Evolutionary conservation across 257 asterid genomes (phyloP).

Genomic region (Solanum rostratum): DNA sequence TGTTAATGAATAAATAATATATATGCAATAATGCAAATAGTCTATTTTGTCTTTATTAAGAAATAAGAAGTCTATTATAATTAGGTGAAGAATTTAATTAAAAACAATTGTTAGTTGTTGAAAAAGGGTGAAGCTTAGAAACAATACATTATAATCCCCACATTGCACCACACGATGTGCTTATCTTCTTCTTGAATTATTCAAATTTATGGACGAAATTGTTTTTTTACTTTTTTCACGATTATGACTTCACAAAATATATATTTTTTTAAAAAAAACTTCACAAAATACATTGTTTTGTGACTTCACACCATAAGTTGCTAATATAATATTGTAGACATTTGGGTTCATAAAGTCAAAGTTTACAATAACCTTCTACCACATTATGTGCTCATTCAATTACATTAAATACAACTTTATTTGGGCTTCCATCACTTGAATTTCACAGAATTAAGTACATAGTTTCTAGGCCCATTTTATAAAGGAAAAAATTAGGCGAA

Average conservation of each 20-base stretch:
- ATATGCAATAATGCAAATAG: not conserved
- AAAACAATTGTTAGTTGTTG: not conserved
- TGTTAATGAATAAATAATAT: not conserved
- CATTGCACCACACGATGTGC: not conserved
- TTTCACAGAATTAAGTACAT: too few species aligned
- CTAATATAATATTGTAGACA: not conserved
- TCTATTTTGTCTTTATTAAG: not conserved
- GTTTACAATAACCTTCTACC: too few species aligned
- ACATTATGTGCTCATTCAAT: too few species aligned
- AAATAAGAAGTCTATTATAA: not conserved
- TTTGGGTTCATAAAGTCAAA: not conserved
- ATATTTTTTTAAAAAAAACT: too few species aligned
- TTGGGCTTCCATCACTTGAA: too few species aligned
- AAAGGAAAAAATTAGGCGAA: too few species aligned
- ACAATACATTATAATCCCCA: not conserved
- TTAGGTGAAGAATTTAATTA: not conserved
- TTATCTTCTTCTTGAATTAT: not conserved
- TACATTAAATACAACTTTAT: too few species aligned
- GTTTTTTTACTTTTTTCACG: not conserved
- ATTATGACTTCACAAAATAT: not conserved
- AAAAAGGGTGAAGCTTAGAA: not conserved
- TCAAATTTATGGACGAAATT: not conserved
- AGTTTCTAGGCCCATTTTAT: too few species aligned
- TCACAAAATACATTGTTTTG: too few species aligned
- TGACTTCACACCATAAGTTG: not conserved